These are phyloP conservation scores for Pyrrhoderma noxium DNA, from an alignment of 1,284 basidiomycete genomes.

Conservation along the genomic window DNA sequence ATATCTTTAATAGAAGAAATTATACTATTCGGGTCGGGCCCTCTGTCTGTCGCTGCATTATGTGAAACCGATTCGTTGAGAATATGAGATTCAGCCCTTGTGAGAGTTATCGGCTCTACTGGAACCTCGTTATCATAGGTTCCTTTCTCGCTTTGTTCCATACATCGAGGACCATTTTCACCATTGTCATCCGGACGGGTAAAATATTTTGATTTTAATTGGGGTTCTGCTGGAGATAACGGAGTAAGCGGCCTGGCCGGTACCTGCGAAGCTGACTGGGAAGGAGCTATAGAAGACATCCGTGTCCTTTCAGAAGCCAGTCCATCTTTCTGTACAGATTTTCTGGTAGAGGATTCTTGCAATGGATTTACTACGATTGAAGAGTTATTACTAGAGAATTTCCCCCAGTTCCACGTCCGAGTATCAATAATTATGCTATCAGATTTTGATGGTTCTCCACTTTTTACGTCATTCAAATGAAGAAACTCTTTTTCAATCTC, in stretches of 20 bases:
- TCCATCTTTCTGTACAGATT: neutral
- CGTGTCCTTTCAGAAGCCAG: slow-evolving; percentile 2
- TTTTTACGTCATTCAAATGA: slow-evolving; percentile 20
- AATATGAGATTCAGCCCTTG: too few species aligned
- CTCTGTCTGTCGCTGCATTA: too few species aligned
- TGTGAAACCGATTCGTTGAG: too few species aligned
- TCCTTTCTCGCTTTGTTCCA: too few species aligned
- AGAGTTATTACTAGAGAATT: slow-evolving; percentile 20
- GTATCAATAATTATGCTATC: slow-evolving; percentile 25
- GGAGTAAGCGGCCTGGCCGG: slow-evolving; percentile 15
- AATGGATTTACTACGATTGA: neutral
- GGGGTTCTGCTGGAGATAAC: neutral
- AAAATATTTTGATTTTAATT: slow-evolving; percentile 23
- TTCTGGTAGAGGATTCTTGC: neutral
- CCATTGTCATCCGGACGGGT: neutral
- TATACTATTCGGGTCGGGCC: too few species aligned
- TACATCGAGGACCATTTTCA: too few species aligned
- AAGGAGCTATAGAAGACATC: slow-evolving; percentile 41
- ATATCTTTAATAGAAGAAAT: too few species aligned
- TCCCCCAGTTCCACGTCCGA: slow-evolving; percentile 22
- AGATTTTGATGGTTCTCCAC: slow-evolving; percentile 12
- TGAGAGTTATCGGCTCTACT: too few species aligned
- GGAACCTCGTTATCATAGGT: too few species aligned
- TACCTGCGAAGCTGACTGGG: slow-evolving; percentile 45
- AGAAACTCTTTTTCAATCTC: slow-evolving; percentile 49